Evolutionary conservation across 805 yeast genomes (phyloP).

Genomic region (Lachancea kluyveri): DNA sequence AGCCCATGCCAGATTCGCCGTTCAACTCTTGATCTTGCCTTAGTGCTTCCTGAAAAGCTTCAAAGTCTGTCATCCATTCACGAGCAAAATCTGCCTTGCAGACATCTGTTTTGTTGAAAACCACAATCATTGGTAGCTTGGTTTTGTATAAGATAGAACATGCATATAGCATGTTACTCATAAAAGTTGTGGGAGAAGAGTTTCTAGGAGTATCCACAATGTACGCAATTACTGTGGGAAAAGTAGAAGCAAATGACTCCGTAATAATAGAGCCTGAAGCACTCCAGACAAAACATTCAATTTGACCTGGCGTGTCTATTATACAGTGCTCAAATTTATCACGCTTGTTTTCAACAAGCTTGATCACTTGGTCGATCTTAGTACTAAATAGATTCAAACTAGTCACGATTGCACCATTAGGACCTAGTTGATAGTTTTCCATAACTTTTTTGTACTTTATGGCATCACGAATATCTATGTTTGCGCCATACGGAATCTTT

Average conservation of each 20-base stretch:
- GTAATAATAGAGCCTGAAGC: constrained; percentile 96
- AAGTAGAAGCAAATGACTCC: constrained; percentile 91
- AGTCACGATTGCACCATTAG: constrained; percentile 97
- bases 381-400: constrained; percentile 88
- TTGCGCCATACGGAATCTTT: constrained; percentile 88
- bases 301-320: constrained; percentile 97
- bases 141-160: constrained; percentile 95
- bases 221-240: constrained; percentile 94
- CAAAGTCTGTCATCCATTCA: constrained; percentile 98
- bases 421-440: constrained; percentile 93
- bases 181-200: constrained; percentile 90
- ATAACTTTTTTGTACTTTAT: constrained; percentile 93
- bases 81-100: constrained; percentile 79
- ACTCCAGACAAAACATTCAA: constrained; percentile 97
- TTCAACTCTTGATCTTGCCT: constrained; percentile 59
- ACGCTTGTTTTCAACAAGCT: constrained; percentile 70
- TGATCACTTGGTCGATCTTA: constrained; percentile 91
- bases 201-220: constrained; percentile 95
- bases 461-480: constrained; percentile 94
- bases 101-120: constrained; percentile 92
- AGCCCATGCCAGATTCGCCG: constrained; percentile 44
- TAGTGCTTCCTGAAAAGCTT: constrained; percentile 77
- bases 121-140: constrained; percentile 92
- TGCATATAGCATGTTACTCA: constrained; percentile 97
- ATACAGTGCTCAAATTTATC: constrained; percentile 59